Base-by-base conservation (phyloP, 2,329 filamentous ascomycete genomes). In the Juglanconis juglandina region DNA sequence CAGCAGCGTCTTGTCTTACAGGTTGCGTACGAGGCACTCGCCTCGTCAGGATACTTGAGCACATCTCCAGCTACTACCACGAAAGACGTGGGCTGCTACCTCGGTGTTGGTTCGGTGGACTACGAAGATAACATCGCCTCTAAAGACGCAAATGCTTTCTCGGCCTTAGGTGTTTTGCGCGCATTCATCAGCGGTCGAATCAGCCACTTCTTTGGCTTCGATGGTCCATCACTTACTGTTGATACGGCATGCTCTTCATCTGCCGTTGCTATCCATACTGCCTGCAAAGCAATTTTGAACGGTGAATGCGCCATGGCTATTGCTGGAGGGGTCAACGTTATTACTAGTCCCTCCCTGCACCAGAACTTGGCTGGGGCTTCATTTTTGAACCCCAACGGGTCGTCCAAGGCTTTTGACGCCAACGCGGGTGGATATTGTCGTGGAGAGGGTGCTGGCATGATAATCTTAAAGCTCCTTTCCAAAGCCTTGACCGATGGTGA, bases 381-480 rank as follows among this genome's bases (percentile, higher is more conserved):
- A 4, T 79, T 81, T 56, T 66, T 81, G 0, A 78, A 74, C 14
- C 70, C 71, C 0, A 77, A 73, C 1, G 78, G 80, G 0, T 70
- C 75, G 10, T 84, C 81, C 63, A 81, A 81, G 53, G 74, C 76
- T 2, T 82, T 77, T 50, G 79, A 81, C 56, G 71, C 73, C 14
- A 68, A 68, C 32, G 82, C 81, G 1, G 79, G 83, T 67, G 82
- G 82, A 5, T 85, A 84, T 62, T 83, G 80, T 61, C 76, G 82
- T 13, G 80, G 72, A 3, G 82, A 85, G 55, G 81, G 74, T 8
- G 72, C 77, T 35, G 81, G 73, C 0, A 70, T 76, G 7, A 71
- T 85, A 3, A 72, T 84, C 4, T 62, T 85, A 33, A 85, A 85
- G 68, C 68, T 75, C 7, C 67, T 84, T 1, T 72, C 77, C 13